Evolutionary conservation across 768 basidiomycete species (phyloP).

Genomic region (Naganishia randhawae): DNA sequence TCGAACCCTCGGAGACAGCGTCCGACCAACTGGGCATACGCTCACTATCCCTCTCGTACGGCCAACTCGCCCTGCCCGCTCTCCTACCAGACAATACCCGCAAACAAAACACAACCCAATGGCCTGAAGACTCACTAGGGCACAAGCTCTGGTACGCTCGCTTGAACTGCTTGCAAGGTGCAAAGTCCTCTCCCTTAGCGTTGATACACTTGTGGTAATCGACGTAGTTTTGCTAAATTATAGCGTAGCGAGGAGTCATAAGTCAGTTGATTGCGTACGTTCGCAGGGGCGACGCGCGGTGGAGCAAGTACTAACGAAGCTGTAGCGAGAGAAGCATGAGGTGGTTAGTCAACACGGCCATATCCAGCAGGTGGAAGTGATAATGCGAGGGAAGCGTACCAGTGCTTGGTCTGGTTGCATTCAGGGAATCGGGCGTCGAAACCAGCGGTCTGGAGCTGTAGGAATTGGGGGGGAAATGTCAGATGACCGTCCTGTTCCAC

Average conservation of each 20-base stretch:
- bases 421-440: slow-evolving; percentile 64
- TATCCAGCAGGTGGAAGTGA: background rate
- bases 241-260: background rate
- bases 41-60: too few relatives aligned
- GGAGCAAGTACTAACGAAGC: background rate
- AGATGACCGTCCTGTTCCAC: too few relatives aligned
- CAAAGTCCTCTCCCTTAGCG: slow-evolving; percentile 95
- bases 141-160: slow-evolving; percentile 92
- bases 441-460: slow-evolving; percentile 78
- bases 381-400: slow-evolving; percentile 57
- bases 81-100: background rate
- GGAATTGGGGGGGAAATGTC: too few relatives aligned
- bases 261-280: too few relatives aligned
- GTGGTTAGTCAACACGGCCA: background rate
- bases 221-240: slow-evolving; percentile 78
- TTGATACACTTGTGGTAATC: slow-evolving; percentile 97
- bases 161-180: slow-evolving; percentile 99
- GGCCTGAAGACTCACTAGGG: slow-evolving; percentile 68
- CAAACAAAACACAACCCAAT: background rate
- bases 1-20: too few relatives aligned
- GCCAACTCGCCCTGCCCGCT: too few relatives aligned
- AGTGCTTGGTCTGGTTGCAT: slow-evolving; percentile 89
- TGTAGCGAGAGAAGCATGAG: background rate
- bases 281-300: background rate
- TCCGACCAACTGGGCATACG: too few relatives aligned